phyloP scores from a whole-genome alignment of 73 alveolate genomes.

The Paramecium primaurelia region DNA sequence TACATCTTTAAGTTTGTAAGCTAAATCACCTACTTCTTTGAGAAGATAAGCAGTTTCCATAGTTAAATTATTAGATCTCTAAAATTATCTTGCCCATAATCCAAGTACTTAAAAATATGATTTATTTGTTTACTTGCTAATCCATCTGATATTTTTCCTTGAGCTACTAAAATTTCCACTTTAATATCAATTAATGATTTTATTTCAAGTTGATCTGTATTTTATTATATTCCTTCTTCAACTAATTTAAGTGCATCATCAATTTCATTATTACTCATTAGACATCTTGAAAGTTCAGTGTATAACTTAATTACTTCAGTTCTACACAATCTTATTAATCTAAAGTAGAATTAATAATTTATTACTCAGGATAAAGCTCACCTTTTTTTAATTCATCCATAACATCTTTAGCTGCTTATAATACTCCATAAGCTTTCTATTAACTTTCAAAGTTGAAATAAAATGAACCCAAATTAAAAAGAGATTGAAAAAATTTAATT shows the following conservation, averaged over 20 bases:
- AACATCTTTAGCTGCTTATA: background rate
- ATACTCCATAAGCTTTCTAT: background rate
- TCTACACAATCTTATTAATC: background rate
- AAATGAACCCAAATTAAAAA: background rate
- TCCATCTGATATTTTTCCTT: background rate
- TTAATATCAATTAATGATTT: conserved; percentile 2
- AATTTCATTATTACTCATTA: background rate
- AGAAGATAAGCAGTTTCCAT: background rate
- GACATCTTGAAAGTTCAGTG: background rate
- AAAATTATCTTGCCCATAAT: conserved; percentile 4
- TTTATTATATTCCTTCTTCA: background rate
- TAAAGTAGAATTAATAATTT: background rate
- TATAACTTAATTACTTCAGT: background rate
- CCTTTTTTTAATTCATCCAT: background rate
- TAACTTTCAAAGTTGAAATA: background rate
- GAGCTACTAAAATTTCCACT: background rate
- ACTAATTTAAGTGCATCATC: background rate
- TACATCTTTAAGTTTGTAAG: background rate
- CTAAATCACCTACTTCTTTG: background rate
- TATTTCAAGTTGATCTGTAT: background rate
- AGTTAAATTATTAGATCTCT: background rate
- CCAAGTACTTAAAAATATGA: background rate
- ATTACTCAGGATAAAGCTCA: background rate
- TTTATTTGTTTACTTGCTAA: background rate
- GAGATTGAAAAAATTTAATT: background rate